Conservation (phyloP, 495 filamentous ascomycete genomes). For the Sabuloglossum arenarium region DNA sequence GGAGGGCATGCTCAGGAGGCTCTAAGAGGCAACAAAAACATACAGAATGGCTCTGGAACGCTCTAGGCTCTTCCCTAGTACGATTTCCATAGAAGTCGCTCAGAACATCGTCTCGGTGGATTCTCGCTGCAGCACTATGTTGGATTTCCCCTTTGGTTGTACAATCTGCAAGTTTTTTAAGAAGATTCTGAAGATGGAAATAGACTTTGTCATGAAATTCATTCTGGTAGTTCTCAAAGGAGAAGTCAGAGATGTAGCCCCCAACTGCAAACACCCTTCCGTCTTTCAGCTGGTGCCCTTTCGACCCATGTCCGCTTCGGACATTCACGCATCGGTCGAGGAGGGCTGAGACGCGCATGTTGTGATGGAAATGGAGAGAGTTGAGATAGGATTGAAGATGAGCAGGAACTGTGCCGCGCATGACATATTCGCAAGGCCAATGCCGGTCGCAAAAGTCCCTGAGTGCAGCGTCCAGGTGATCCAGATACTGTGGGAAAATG, state of each 20-base stretch:
- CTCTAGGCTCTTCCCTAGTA: conserved; percentile 1
- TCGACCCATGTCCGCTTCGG: conserved; percentile 21
- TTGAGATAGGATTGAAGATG: background rate
- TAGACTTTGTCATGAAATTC: conserved; percentile 16
- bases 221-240: conserved; percentile 16
- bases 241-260: conserved; percentile 23
- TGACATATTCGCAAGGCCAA: conserved; percentile 26
- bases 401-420: conserved; percentile 1
- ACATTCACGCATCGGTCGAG: conserved; percentile 21
- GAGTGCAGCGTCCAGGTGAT: conserved; percentile 22
- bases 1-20: conserved; percentile 28
- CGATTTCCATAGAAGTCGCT: conserved; percentile 15
- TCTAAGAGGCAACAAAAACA: conserved; percentile 36
- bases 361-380: background rate
- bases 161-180: background rate
- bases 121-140: conserved; percentile 10
- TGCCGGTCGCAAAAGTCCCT: conserved; percentile 25
- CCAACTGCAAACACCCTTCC: conserved; percentile 27
- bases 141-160: conserved; percentile 2
- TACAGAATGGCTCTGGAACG: conserved; percentile 17
- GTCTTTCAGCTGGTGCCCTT: conserved; percentile 28
- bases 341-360: background rate
- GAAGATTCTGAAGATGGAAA: conserved; percentile 6
- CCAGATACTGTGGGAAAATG: conserved; percentile 16
- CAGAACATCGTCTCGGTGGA: conserved; percentile 16